A percentile compares a stretch with the other conserved stretches of the same genome.
These are phyloP conservation scores for Fusarium secorum DNA, from an alignment of 2,329 filamentous ascomycete genomes.

Conservation along the genomic window DNA sequence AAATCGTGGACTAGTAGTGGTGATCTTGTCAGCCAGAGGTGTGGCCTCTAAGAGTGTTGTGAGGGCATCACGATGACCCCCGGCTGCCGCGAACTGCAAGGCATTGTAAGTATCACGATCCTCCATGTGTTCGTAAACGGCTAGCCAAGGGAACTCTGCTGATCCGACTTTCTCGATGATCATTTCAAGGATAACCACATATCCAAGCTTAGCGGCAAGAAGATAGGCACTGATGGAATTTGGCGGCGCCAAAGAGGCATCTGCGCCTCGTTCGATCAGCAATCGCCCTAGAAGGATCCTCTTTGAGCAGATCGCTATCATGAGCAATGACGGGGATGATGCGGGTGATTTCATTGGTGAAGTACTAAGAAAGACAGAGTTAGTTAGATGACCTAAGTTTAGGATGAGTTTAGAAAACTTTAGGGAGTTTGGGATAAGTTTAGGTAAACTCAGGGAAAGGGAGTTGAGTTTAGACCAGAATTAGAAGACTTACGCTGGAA, in stretches of 20 bases:
- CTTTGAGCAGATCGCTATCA: slow-evolving; percentile 12
- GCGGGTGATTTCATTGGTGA: background rate
- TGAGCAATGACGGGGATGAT: slow-evolving; percentile 20
- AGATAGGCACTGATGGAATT: slow-evolving; percentile 26
- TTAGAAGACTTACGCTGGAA: background rate
- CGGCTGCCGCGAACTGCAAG: slow-evolving; percentile 35
- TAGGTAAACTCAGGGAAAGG: background rate
- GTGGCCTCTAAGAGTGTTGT: slow-evolving; percentile 28
- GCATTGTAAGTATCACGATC: slow-evolving; percentile 27
- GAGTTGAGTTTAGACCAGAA: background rate
- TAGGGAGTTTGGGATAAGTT: background rate
- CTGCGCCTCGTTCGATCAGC: slow-evolving; percentile 29
- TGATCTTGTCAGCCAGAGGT: background rate
- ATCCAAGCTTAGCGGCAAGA: slow-evolving; percentile 18
- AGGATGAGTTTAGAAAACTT: background rate
- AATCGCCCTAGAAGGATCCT: slow-evolving; percentile 10
- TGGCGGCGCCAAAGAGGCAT: slow-evolving; percentile 17
- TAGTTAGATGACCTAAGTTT: background rate
- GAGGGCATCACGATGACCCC: slow-evolving; percentile 18
- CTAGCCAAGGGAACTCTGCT: slow-evolving; percentile 28
- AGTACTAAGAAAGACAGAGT: background rate
- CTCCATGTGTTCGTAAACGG: background rate
- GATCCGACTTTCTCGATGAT: slow-evolving; percentile 14
- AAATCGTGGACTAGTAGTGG: slow-evolving; percentile 14
- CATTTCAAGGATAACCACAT: slow-evolving; percentile 21